Evolutionary conservation across 495 filamentous ascomycete genomes (phyloP).

Genomic region (Talaromyces nanjingensis): DNA sequence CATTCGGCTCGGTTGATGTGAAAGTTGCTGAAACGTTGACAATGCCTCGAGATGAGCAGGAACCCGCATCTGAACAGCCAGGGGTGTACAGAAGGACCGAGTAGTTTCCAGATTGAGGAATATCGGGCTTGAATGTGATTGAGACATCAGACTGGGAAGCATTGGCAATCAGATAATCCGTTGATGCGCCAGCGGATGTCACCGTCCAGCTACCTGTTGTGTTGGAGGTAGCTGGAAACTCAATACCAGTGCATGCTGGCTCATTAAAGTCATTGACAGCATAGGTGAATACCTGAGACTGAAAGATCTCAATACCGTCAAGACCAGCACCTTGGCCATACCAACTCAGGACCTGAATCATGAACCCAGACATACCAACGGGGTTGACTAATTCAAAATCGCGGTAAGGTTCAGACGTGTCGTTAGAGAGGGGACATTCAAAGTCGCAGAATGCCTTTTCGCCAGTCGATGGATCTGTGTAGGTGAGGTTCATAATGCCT

Average conservation of each 20-base stretch:
- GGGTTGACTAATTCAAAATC: conserved; percentile 87
- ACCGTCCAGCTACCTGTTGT: conserved; percentile 67
- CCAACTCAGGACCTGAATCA: conserved; percentile 75
- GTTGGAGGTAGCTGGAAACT: conserved; percentile 57
- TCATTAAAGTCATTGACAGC: conserved; percentile 86
- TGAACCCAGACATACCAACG: conserved; percentile 83
- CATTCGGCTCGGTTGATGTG: conserved; percentile 37
- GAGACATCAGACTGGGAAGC: conserved; percentile 48
- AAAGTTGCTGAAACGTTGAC: conserved; percentile 73
- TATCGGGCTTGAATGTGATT: conserved; percentile 73
- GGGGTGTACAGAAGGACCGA: conserved; percentile 83
- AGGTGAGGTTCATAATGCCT: conserved; percentile 96
- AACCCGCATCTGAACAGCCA: conserved; percentile 74
- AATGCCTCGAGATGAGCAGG: conserved; percentile 66
- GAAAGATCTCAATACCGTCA: conserved; percentile 83
- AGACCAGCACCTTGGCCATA: conserved; percentile 85
- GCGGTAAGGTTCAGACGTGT: conserved; percentile 58
- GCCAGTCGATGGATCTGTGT: conserved; percentile 64
- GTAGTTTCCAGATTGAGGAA: conserved; percentile 87
- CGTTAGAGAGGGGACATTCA: conserved; percentile 69
- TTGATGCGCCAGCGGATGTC: conserved; percentile 53
- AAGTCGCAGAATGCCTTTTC: conserved; percentile 63
- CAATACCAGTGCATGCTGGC: conserved; percentile 64
- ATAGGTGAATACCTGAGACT: conserved; percentile 76
- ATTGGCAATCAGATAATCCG: conserved; percentile 68